Percentiles rank a stretch among this genome's conserved stretches.
phyloP scores from a whole-genome alignment of 169 alveolate genomes.

The Eimeria tenella region DNA sequence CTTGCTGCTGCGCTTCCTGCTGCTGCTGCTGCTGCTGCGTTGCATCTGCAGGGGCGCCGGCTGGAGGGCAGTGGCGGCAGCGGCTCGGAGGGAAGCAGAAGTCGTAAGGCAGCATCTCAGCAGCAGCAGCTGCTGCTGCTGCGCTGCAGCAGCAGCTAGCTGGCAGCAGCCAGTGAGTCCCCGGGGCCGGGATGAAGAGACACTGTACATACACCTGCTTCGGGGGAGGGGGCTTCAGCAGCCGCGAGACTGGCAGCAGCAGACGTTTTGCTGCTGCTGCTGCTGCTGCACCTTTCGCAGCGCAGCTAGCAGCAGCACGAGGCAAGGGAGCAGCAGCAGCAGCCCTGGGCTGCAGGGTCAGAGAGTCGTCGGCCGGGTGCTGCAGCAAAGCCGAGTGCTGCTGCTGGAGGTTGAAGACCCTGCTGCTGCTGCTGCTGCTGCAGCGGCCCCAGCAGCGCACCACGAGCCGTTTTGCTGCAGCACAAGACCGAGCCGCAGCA shows the following conservation, averaged over 20 bases:
- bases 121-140: conserved; percentile 52
- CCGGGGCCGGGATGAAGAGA: conserved; percentile 33
- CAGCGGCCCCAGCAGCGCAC: background rate
- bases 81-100: conserved; percentile 54
- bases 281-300: background rate
- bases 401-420: conserved; percentile 16
- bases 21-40: conserved; percentile 1
- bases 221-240: conserved; percentile 55
- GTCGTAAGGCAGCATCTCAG: conserved; percentile 26
- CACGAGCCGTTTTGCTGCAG: conserved; percentile 16
- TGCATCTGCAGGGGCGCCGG: background rate
- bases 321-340: background rate
- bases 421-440: conserved; percentile 56
- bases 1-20: background rate
- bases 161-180: conserved; percentile 66
- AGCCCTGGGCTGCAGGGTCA: background rate
- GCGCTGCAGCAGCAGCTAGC: conserved; percentile 59
- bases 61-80: conserved; percentile 23
- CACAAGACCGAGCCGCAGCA: background rate
- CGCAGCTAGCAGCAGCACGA: background rate
- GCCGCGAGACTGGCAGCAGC: conserved; percentile 41
- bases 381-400: conserved; percentile 30
- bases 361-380: conserved; percentile 33
- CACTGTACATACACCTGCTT: conserved; percentile 44
- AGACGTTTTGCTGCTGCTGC: conserved; percentile 52